These are phyloP conservation scores for Saccharomyces kudriavzevii DNA, from an alignment of 805 yeast genomes.

Conservation along the genomic window DNA sequence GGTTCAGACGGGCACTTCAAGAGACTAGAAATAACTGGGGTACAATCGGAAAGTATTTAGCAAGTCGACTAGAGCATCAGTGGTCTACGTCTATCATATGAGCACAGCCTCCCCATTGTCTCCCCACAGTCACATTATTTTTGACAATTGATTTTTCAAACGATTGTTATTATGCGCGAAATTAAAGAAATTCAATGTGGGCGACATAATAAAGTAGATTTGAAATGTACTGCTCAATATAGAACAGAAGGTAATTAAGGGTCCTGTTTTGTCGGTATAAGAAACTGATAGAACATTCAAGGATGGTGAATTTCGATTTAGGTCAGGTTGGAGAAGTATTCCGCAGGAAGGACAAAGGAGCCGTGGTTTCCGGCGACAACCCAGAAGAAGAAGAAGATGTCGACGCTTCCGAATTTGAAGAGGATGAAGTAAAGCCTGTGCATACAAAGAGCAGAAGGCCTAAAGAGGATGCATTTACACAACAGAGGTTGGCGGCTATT, in stretches of 20 bases:
- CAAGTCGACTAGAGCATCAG: too few species aligned
- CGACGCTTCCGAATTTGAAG: conserved; percentile 32
- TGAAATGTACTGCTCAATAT: not conserved
- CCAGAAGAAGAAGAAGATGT: conserved; percentile 27
- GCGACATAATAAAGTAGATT: not conserved
- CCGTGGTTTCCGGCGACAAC: conserved; percentile 3
- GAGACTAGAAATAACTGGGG: not conserved
- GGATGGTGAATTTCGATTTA: conserved; percentile 23
- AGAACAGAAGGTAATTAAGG: not conserved
- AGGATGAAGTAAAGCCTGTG: conserved; percentile 32
- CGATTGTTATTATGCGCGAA: not conserved
- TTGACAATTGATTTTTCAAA: not conserved
- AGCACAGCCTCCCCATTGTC: too few species aligned
- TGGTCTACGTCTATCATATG: too few species aligned
- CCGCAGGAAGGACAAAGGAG: conserved; percentile 22
- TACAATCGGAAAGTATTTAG: not conserved
- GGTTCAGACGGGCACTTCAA: not conserved
- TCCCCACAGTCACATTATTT: not conserved
- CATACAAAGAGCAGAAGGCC: conserved; percentile 55
- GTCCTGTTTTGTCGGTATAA: not conserved
- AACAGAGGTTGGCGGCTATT: conserved; percentile 48
- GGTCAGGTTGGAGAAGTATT: conserved; percentile 24
- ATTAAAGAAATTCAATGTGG: not conserved
- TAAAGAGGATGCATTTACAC: conserved; percentile 66
- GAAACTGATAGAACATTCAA: not conserved